These are phyloP conservation scores for Aphanomyces stellatus DNA, from an alignment of 352 stramenopile species.

Conservation along the genomic window DNA sequence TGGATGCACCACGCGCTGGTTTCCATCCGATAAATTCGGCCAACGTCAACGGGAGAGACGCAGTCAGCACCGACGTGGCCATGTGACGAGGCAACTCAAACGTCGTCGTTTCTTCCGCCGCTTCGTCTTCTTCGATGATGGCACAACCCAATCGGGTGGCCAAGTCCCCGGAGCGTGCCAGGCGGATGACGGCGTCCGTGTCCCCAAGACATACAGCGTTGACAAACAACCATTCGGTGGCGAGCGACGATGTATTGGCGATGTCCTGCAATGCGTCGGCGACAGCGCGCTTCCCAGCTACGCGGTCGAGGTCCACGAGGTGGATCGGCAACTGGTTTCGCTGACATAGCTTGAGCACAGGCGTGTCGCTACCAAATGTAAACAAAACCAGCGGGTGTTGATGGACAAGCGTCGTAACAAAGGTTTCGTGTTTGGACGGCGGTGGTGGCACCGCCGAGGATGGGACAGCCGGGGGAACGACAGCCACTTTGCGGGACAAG, in stretches of 20 bases:
- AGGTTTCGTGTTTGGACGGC: conserved; percentile 8
- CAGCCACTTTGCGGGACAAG: background rate
- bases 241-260: background rate
- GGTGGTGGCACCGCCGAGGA: background rate
- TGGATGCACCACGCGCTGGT: too few species aligned
- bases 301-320: background rate
- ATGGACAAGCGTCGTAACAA: background rate
- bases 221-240: background rate
- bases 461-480: background rate
- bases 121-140: background rate
- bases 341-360: background rate
- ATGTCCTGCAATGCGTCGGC: background rate
- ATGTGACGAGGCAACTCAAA: too few species aligned
- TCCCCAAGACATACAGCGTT: background rate
- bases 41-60: too few species aligned
- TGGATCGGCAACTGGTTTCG: background rate
- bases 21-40: too few species aligned
- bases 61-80: too few species aligned
- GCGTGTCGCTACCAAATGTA: background rate
- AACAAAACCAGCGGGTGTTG: conserved; percentile 1
- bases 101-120: too few species aligned
- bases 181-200: background rate
- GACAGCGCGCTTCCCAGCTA: background rate
- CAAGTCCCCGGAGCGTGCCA: background rate
- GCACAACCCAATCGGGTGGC: background rate